Percentiles rank a stretch among this genome's conserved stretches.
phyloP scores from a whole-genome alignment of 2,329 filamentous ascomycete genomes.

The Teratosphaeria destructans region DNA sequence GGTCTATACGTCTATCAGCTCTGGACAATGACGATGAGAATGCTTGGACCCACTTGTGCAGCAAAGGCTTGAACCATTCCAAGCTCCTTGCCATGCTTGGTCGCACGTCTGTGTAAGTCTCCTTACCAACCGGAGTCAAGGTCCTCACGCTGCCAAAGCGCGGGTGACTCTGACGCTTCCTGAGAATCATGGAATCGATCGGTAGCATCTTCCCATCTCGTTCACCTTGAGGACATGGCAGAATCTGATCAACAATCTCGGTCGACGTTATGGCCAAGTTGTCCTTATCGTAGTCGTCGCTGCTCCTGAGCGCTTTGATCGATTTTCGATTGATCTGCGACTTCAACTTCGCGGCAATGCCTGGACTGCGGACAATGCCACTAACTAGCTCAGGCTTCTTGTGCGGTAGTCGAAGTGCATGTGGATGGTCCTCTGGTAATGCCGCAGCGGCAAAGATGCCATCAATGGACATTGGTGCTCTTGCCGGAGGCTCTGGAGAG shows the following conservation, averaged over 20 bases:
- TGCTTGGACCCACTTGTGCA: constrained; percentile 5
- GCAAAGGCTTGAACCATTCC: constrained; percentile 8
- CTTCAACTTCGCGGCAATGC: constrained; percentile 14
- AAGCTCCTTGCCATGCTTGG: constrained; percentile 4
- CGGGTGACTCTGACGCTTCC: not conserved
- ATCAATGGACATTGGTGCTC: constrained; percentile 7
- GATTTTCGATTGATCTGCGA: constrained; percentile 8
- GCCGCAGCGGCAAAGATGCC: constrained; percentile 17
- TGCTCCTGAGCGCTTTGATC: constrained; percentile 4
- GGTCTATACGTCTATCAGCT: not conserved
- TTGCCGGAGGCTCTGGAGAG: constrained; percentile 11
- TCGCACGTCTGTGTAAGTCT: not conserved
- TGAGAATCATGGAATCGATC: not conserved
- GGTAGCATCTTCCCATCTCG: not conserved
- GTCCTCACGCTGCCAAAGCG: not conserved
- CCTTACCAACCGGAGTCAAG: not conserved
- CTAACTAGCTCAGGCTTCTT: constrained; percentile 4
- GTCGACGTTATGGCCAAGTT: constrained; percentile 20
- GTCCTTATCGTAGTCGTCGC: constrained; percentile 28
- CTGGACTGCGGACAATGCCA: constrained; percentile 17
- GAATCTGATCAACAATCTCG: constrained; percentile 8
- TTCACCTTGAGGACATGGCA: not conserved
- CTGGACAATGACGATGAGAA: not conserved
- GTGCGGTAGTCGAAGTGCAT: constrained; percentile 13
- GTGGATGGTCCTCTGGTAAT: constrained; percentile 21